A percentile compares a stretch with the other conserved stretches of the same genome.
Conservation (phyloP, 169 alveolate species). For the Cryptosporidium felis region DNA sequence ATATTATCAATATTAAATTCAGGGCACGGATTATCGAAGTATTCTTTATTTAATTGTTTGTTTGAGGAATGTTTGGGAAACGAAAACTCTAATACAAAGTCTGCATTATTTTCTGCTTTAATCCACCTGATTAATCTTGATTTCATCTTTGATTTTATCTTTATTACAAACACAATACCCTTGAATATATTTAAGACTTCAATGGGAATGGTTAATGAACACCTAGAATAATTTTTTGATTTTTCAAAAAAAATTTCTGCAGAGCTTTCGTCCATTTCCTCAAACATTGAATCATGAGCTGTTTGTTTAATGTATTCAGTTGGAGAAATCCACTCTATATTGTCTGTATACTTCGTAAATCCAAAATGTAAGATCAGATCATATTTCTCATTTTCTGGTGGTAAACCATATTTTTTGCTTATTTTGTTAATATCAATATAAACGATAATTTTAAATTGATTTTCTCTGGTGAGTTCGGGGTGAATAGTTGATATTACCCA, state of each 20-base stretch:
- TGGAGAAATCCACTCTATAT: slow-evolving; percentile 46
- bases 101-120: slow-evolving; percentile 23
- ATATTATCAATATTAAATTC: too few species aligned
- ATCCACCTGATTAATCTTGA: slow-evolving; percentile 9
- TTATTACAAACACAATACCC: slow-evolving; percentile 54
- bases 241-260: slow-evolving; percentile 4
- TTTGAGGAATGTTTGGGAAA: too few species aligned
- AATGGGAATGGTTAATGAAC: slow-evolving; percentile 3
- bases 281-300: neutral
- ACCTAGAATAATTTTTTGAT: neutral
- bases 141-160: neutral
- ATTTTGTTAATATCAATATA: neutral
- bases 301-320: neutral
- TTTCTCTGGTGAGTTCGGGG: neutral
- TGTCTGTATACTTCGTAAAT: neutral
- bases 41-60: too few species aligned
- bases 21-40: too few species aligned
- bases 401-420: neutral
- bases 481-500: neutral
- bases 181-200: neutral
- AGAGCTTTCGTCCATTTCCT: neutral
- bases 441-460: slow-evolving; percentile 1
- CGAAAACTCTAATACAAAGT: slow-evolving; percentile 10
- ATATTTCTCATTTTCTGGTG: neutral
- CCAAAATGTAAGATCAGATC: slow-evolving; percentile 57